These are phyloP conservation scores for Scorias spongiosa DNA, from an alignment of 2,329 filamentous ascomycete species.

Conservation along the genomic window DNA sequence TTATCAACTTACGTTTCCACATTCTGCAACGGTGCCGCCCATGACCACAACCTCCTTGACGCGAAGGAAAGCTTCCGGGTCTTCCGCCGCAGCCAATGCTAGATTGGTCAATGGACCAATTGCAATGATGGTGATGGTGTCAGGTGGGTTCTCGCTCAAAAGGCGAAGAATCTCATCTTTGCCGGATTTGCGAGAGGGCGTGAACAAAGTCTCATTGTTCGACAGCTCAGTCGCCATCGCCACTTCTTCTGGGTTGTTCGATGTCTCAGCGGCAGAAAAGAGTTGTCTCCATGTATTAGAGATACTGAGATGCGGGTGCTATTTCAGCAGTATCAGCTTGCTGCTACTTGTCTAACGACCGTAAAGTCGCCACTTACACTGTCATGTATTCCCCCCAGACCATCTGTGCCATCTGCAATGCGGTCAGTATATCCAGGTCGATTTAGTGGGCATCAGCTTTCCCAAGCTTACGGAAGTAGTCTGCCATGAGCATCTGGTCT, in stretches of 20 bases:
- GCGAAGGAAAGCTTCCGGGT: slow-evolving; percentile 75
- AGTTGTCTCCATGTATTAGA: slow-evolving; percentile 33
- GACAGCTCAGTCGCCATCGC: slow-evolving; percentile 23
- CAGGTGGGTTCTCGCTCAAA: slow-evolving; percentile 62
- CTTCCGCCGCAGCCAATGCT: slow-evolving; percentile 72
- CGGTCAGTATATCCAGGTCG: slow-evolving; percentile 3
- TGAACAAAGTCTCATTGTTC: slow-evolving; percentile 43
- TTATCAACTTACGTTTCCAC: slow-evolving; percentile 50
- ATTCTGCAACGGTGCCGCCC: slow-evolving; percentile 68
- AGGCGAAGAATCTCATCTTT: slow-evolving; percentile 83
- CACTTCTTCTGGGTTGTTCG: slow-evolving; percentile 14
- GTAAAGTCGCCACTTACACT: slow-evolving; percentile 19
- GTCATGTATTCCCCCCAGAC: slow-evolving; percentile 33
- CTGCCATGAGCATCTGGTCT: slow-evolving; percentile 54
- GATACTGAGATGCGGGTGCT: slow-evolving; percentile 34
- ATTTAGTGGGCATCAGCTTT: not conserved
- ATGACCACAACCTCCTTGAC: slow-evolving; percentile 89
- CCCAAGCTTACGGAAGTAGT: slow-evolving; percentile 60
- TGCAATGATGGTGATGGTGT: slow-evolving; percentile 79
- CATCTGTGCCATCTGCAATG: slow-evolving; percentile 30
- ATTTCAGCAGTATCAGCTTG: slow-evolving; percentile 1
- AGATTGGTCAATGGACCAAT: slow-evolving; percentile 89
- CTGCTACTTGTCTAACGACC: not conserved
- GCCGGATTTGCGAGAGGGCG: slow-evolving; percentile 55
- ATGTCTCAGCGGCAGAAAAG: slow-evolving; percentile 22